A percentile compares a stretch with the other conserved stretches of the same genome.
These are phyloP conservation scores for Gossypium bickii DNA, from an alignment of 345 rosid species.

Conservation along the genomic window DNA sequence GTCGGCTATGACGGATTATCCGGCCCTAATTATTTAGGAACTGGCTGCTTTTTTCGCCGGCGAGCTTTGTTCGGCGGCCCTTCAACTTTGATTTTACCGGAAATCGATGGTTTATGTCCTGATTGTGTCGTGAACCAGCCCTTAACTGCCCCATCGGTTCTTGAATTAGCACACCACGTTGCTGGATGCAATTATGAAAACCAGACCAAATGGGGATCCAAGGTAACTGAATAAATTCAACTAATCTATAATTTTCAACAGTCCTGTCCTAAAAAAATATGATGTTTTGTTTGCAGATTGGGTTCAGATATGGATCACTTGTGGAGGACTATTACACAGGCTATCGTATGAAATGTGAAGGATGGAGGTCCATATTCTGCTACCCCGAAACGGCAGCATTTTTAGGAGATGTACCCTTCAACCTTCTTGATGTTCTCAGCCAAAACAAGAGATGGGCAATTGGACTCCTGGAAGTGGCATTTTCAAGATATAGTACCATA, in stretches of 20 bases:
- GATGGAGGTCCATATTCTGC: constrained; percentile 52
- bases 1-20: constrained; percentile 47
- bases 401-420: constrained; percentile 39
- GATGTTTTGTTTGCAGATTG: constrained; percentile 35
- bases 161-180: constrained; percentile 49
- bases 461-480: constrained; percentile 38
- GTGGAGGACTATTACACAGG: constrained; percentile 55
- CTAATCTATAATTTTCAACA: not conserved
- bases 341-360: constrained; percentile 40
- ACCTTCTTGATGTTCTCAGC: constrained; percentile 31
- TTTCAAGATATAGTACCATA: constrained; percentile 28
- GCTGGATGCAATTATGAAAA: constrained; percentile 51
- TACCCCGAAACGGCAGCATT: constrained; percentile 48
- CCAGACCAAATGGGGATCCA: constrained; percentile 63
- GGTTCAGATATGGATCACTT: constrained; percentile 51
- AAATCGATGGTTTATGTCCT: constrained; percentile 36
- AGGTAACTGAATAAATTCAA: constrained; percentile 29
- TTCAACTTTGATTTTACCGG: constrained; percentile 17
- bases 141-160: constrained; percentile 21
- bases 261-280: not conserved
- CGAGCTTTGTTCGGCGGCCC: constrained; percentile 60
- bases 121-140: constrained; percentile 22
- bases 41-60: constrained; percentile 61
- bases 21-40: constrained; percentile 52
- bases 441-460: constrained; percentile 49